These are phyloP conservation scores for Neltuma alba DNA, from an alignment of 306 rosid genomes.

Conservation along the genomic window DNA sequence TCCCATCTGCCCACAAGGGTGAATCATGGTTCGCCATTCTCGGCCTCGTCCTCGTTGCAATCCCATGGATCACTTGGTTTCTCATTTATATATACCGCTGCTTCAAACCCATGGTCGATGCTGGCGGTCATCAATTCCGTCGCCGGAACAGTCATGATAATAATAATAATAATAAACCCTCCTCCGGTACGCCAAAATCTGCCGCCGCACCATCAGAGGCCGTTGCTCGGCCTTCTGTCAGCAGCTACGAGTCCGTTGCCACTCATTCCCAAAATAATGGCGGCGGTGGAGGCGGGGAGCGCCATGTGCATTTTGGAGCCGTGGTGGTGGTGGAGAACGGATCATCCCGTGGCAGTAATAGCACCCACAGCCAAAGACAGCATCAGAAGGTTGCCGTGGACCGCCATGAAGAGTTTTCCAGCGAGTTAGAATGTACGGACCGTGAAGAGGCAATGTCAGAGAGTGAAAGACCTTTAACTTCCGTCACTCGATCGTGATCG, in stretches of 20 bases:
- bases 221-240: not conserved
- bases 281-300: conserved; percentile 2
- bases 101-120: conserved; percentile 16
- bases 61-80: conserved; percentile 80
- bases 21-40: conserved; percentile 36
- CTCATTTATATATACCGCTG: conserved; percentile 53
- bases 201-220: not conserved
- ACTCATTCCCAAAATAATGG: not conserved
- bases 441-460: not conserved
- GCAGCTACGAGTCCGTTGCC: not conserved
- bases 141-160: not conserved
- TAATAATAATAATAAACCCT: not conserved
- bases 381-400: not conserved
- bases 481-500: conserved; percentile 3
- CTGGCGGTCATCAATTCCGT: not conserved
- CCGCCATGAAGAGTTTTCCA: not conserved
- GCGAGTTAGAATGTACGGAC: not conserved
- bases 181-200: not conserved
- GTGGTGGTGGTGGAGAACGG: conserved; percentile 46
- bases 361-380: not conserved
- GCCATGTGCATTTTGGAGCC: conserved; percentile 56
- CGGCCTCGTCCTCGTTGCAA: conserved; percentile 64
- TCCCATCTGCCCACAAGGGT: conserved; percentile 34
- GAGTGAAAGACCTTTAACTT: conserved; percentile 43
- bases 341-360: not conserved